A percentile compares a stretch with the other conserved stretches of the same genome.
These are phyloP conservation scores for Trametes maxima DNA, from an alignment of 768 basidiomycete genomes.

Conservation along the genomic window DNA sequence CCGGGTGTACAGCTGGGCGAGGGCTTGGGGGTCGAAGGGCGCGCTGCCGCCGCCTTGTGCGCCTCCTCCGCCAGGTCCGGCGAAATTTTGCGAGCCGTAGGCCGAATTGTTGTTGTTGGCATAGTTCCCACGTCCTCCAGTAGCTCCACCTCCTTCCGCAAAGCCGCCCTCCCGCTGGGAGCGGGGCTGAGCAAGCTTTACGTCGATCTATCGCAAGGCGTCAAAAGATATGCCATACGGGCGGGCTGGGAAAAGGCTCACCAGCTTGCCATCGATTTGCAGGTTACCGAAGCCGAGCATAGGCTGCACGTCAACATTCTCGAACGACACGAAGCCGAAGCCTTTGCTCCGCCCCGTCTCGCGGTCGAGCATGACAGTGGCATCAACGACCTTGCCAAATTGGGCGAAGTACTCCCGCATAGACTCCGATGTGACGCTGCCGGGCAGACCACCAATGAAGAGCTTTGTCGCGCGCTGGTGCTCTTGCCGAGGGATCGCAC, in stretches of 20 bases:
- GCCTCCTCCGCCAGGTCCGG: constrained; percentile 25
- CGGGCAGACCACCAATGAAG: constrained; percentile 94
- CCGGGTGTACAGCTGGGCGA: constrained; percentile 91
- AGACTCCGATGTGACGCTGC: constrained; percentile 89
- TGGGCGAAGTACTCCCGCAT: constrained; percentile 93
- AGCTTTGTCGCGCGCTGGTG: constrained; percentile 92
- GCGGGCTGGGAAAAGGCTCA: constrained; percentile 42
- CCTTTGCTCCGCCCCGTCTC: constrained; percentile 95
- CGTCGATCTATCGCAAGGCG: constrained; percentile 75
- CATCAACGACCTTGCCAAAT: constrained; percentile 95
- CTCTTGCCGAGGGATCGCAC: constrained; percentile 95
- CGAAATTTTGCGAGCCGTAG: constrained; percentile 35
- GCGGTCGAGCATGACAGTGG: constrained; percentile 98
- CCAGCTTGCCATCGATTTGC: constrained; percentile 93
- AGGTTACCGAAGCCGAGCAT: constrained; percentile 88
- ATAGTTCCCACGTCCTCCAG: constrained; percentile 37
- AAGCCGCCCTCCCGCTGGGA: constrained; percentile 68
- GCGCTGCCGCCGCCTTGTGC: constrained; percentile 27
- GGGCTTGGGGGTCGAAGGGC: constrained; percentile 89
- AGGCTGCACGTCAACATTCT: constrained; percentile 86
- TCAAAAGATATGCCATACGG: constrained; percentile 5
- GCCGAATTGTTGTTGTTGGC: constrained; percentile 41
- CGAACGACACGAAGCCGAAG: constrained; percentile 97
- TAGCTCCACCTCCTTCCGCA: constrained; percentile 52
- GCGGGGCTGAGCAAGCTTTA: constrained; percentile 93